Conservation (phyloP, 495 filamentous ascomycete species). For the Evernia prunastri region DNA sequence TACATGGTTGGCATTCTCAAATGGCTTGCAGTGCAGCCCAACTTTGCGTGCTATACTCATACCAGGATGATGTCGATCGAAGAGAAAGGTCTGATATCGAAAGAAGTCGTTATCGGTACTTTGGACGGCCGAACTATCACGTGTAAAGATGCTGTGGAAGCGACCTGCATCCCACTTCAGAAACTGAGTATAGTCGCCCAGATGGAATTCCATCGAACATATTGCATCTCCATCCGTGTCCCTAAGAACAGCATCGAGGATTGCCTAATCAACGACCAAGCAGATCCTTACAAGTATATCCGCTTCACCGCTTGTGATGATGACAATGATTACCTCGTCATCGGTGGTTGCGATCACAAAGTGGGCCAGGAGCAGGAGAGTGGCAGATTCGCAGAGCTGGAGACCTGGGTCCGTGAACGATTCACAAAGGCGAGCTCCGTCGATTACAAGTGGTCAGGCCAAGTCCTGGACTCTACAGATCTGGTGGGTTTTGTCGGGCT, state of each 20-base stretch:
- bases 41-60: conserved; percentile 48
- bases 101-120: conserved; percentile 40
- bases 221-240: conserved; percentile 52
- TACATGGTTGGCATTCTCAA: conserved; percentile 47
- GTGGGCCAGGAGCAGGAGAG: conserved; percentile 45
- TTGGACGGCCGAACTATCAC: conserved; percentile 41
- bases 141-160: conserved; percentile 45
- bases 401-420: conserved; percentile 45
- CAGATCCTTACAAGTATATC: conserved; percentile 48
- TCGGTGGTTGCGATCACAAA: conserved; percentile 57
- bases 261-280: conserved; percentile 49
- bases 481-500: conserved; percentile 50
- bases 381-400: conserved; percentile 43
- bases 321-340: conserved; percentile 48
- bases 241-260: conserved; percentile 47
- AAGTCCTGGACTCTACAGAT: conserved; percentile 52
- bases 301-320: conserved; percentile 46
- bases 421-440: conserved; percentile 43
- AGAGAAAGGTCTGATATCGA: conserved; percentile 35
- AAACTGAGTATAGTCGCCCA: conserved; percentile 45
- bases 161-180: conserved; percentile 51
- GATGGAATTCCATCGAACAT: conserved; percentile 46
- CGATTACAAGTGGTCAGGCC: conserved; percentile 53
- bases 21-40: conserved; percentile 44
- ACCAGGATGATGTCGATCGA: conserved; percentile 43